These are phyloP conservation scores for Epichloe hybrida DNA, from an alignment of 2,329 filamentous ascomycete genomes.

Conservation along the genomic window DNA sequence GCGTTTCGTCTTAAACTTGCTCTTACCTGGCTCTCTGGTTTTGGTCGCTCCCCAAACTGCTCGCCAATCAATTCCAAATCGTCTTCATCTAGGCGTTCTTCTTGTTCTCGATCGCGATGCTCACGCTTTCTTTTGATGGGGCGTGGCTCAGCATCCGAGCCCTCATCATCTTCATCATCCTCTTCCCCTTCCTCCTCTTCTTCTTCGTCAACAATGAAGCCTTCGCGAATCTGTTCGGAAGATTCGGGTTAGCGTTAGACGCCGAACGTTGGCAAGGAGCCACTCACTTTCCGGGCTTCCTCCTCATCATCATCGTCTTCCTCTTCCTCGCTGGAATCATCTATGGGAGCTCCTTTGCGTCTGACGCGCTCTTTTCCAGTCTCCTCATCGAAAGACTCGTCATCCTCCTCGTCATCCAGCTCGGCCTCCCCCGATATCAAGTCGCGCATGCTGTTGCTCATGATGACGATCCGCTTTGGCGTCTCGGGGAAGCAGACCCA, in stretches of 20 bases:
- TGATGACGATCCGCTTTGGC: constrained; percentile 22
- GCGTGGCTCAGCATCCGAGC: constrained; percentile 37
- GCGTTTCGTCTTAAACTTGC: background rate
- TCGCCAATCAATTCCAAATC: constrained; percentile 92
- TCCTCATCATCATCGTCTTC: constrained; percentile 88
- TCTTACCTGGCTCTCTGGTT: constrained; percentile 55
- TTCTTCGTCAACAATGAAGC: constrained; percentile 60
- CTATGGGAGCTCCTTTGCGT: constrained; percentile 30
- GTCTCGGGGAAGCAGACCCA: background rate
- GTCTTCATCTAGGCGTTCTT: constrained; percentile 87
- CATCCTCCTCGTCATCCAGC: constrained; percentile 73
- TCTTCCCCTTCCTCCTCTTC: constrained; percentile 68
- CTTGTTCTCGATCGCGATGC: constrained; percentile 61
- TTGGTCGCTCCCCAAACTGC: constrained; percentile 50
- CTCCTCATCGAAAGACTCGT: constrained; percentile 70
- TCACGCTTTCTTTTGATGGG: constrained; percentile 64
- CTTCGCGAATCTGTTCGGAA: constrained; percentile 60
- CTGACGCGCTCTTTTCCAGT: constrained; percentile 43
- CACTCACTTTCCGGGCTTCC: constrained; percentile 55
- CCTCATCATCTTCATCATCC: constrained; percentile 45
- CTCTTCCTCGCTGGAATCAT: constrained; percentile 86
- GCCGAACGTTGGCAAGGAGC: background rate
- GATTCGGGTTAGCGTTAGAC: constrained; percentile 6
- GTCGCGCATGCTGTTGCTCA: constrained; percentile 55
- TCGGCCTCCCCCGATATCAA: constrained; percentile 78